Percentiles rank a stretch among this genome's conserved stretches.
phyloP scores from a whole-genome alignment of 306 rosid genomes.

The Castanea crenata region DNA sequence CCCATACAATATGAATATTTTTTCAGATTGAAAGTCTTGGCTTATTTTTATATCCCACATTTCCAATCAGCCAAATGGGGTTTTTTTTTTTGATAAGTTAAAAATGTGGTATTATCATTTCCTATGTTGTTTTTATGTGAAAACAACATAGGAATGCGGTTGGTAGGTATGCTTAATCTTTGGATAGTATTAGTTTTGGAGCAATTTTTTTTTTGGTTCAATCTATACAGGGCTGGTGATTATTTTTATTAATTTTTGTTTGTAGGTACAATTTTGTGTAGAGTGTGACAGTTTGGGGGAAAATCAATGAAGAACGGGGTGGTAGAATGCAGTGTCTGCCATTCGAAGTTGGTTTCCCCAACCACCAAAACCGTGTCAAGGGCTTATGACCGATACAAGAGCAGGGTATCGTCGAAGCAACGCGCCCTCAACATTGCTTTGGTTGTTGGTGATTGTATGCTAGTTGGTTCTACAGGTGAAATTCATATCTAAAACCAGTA shows the following conservation, averaged over 20 bases:
- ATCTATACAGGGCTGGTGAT: not conserved
- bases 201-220: not conserved
- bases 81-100: too few species aligned
- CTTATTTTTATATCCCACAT: not conserved
- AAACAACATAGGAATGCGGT: not conserved
- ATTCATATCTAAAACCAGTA: constrained; percentile 11
- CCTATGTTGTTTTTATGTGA: not conserved
- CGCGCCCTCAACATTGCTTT: constrained; percentile 71
- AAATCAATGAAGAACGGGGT: constrained; percentile 68
- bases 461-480: constrained; percentile 95
- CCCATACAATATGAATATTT: not conserved
- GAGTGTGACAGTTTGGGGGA: constrained; percentile 29
- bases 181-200: not conserved
- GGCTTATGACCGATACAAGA: constrained; percentile 93
- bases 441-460: constrained; percentile 95
- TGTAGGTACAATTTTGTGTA: constrained; percentile 51
- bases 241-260: not conserved
- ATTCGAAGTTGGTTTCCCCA: constrained; percentile 80
- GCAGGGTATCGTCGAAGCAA: constrained; percentile 72
- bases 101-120: not conserved
- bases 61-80: not conserved
- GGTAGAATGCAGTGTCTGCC: constrained; percentile 98
- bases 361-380: constrained; percentile 58
- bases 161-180: not conserved
- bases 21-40: not conserved